A percentile compares a stretch with the other conserved stretches of the same genome.
These are phyloP conservation scores for Elaeis guineensis DNA, from an alignment of 176 grass and related monocot genomes.

Conservation along the genomic window DNA sequence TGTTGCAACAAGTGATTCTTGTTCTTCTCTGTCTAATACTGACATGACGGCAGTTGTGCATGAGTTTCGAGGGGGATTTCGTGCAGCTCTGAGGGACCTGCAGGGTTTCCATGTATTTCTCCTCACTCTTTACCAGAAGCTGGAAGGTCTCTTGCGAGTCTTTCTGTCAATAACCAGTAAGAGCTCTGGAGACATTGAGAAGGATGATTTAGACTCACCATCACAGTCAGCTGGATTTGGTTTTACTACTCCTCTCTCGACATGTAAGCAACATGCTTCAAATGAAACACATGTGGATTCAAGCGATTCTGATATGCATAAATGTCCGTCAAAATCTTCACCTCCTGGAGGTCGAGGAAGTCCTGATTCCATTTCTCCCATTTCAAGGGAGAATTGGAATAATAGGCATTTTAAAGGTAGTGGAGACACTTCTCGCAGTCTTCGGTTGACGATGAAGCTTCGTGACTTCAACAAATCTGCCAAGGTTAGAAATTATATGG, in stretches of 20 bases:
- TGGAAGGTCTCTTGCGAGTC: constrained; percentile 69
- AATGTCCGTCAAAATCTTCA: constrained; percentile 37
- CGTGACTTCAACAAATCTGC: constrained; percentile 66
- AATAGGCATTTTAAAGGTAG: constrained; percentile 52
- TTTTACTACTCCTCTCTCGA: constrained; percentile 27
- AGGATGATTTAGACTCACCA: constrained; percentile 40
- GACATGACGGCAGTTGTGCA: constrained; percentile 43
- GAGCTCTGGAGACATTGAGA: constrained; percentile 55
- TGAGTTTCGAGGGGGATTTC: constrained; percentile 90
- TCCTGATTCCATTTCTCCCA: constrained; percentile 63
- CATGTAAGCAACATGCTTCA: constrained; percentile 27
- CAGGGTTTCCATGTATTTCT: constrained; percentile 91
- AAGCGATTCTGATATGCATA: constrained; percentile 43
- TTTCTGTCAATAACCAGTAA: constrained; percentile 71
- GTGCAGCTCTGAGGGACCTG: constrained; percentile 74
- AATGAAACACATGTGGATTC: constrained; percentile 24
- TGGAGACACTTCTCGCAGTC: constrained; percentile 46
- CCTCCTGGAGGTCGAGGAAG: constrained; percentile 64
- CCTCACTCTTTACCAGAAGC: constrained; percentile 80
- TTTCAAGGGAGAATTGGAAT: constrained; percentile 53
- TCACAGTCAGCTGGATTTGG: constrained; percentile 25
- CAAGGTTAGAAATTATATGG: constrained; percentile 38
- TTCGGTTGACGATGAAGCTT: constrained; percentile 89
- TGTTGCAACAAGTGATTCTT: constrained; percentile 24
- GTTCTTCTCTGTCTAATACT: constrained; percentile 43